Percentiles rank a stretch among this genome's conserved stretches.
phyloP scores from a whole-genome alignment of 768 basidiomycete genomes.

The Rubroboletus pulcherrimus region DNA sequence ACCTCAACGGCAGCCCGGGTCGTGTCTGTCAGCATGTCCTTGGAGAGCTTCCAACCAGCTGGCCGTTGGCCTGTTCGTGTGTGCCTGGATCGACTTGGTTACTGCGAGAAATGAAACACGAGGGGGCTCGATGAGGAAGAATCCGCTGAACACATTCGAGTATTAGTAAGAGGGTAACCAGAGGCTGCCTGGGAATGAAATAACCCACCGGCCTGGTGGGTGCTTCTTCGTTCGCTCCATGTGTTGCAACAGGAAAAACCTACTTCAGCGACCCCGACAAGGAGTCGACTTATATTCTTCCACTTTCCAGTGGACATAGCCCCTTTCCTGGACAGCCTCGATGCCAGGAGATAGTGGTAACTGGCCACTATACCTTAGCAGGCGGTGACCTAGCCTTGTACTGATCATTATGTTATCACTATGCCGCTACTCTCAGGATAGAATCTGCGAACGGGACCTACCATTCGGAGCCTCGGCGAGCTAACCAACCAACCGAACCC shows the following conservation, averaged over 20 bases:
- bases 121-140: not conserved
- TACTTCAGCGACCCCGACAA: not conserved
- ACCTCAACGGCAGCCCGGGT: not conserved
- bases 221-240: not conserved
- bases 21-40: not conserved
- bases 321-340: not conserved
- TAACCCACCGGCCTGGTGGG: not conserved
- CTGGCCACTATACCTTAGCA: not conserved
- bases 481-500: too few relatives aligned
- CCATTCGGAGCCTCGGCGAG: not conserved
- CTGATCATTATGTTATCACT: not conserved
- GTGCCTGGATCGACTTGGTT: not conserved
- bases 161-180: not conserved
- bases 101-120: not conserved
- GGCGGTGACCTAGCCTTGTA: not conserved
- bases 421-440: not conserved
- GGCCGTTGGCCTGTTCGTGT: not conserved
- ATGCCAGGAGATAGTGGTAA: not conserved
- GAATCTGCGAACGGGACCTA: not conserved
- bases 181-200: slow-evolving; percentile 4
- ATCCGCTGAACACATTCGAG: not conserved
- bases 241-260: not conserved
- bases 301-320: slow-evolving; percentile 2
- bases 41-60: not conserved
- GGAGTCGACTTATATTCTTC: not conserved